Conservation (phyloP, 352 stramenopile species). For the Pythium coloratum region DNA sequence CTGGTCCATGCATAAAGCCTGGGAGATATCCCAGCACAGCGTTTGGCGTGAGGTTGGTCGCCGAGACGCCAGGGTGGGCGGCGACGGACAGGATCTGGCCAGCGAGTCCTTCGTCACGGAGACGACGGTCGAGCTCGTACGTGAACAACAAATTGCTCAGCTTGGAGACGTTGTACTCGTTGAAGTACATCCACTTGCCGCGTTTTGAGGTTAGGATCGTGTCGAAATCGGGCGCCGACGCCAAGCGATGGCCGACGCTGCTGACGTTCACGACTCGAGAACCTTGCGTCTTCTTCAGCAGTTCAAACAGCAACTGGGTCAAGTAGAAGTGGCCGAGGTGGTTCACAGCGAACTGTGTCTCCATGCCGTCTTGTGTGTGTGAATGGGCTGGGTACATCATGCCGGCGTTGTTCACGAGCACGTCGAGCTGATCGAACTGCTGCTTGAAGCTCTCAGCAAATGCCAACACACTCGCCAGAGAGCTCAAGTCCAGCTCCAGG, state of each 20-base stretch:
- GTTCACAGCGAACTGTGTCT: slow-evolving; percentile 74
- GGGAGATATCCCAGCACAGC: slow-evolving; percentile 31
- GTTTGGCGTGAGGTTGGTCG: slow-evolving; percentile 28
- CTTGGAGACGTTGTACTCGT: slow-evolving; percentile 51
- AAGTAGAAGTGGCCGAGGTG: slow-evolving; percentile 73
- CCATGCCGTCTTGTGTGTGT: slow-evolving; percentile 41
- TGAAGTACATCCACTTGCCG: slow-evolving; percentile 32
- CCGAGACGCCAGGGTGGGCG: slow-evolving; percentile 26
- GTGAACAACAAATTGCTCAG: slow-evolving; percentile 32
- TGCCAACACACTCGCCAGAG: slow-evolving; percentile 38
- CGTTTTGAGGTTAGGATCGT: slow-evolving; percentile 16
- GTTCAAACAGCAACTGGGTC: slow-evolving; percentile 49
- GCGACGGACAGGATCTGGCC: slow-evolving; percentile 31
- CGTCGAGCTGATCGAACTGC: slow-evolving; percentile 45
- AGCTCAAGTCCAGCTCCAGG: slow-evolving; percentile 45
- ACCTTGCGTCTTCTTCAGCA: slow-evolving; percentile 29
- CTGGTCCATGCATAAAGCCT: slow-evolving; percentile 22
- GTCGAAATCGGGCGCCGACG: slow-evolving; percentile 19
- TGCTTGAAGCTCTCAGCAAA: slow-evolving; percentile 45
- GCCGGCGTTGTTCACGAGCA: slow-evolving; percentile 80
- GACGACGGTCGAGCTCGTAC: slow-evolving; percentile 28
- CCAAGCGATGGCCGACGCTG: slow-evolving; percentile 25
- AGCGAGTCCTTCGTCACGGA: slow-evolving; percentile 20
- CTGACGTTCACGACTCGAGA: slow-evolving; percentile 52
- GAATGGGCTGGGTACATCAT: slow-evolving; percentile 34